These are phyloP conservation scores for Stephania cephalantha DNA, from an alignment of 164 flowering plant genomes.

Conservation along the genomic window DNA sequence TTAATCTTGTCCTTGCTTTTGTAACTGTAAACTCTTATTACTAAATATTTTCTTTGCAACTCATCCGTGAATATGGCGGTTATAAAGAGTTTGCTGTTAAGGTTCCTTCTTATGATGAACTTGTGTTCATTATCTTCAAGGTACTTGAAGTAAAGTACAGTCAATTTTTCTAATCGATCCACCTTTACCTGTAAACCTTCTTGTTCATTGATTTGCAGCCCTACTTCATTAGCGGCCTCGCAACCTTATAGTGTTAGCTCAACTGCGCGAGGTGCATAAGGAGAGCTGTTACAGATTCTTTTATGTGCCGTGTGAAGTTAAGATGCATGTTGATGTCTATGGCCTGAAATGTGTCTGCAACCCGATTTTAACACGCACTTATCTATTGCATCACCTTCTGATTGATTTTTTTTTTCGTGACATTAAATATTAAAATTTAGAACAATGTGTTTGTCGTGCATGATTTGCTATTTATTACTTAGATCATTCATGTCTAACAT, in stretches of 20 bases:
- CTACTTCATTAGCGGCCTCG: not conserved
- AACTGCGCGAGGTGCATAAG: not conserved
- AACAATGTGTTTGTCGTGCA: too few relatives aligned
- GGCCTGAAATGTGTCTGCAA: not conserved
- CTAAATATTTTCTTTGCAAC: too few relatives aligned
- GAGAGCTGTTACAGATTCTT: not conserved
- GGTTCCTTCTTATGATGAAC: not conserved
- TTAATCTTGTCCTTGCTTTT: too few relatives aligned
- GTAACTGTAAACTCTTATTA: too few relatives aligned
- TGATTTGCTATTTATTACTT: too few relatives aligned
- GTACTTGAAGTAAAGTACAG: not conserved
- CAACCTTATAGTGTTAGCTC: not conserved
- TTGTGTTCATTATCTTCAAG: not conserved
- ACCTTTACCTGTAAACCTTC: not conserved
- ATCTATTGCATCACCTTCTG: too few relatives aligned
- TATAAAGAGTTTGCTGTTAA: not conserved
- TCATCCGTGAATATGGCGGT: too few relatives aligned
- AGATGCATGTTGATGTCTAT: not conserved
- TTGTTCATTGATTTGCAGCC: not conserved
- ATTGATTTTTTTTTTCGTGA: too few relatives aligned
- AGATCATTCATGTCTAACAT: too few relatives aligned
- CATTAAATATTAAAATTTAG: too few relatives aligned
- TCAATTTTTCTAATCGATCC: not conserved
- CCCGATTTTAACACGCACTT: too few relatives aligned
- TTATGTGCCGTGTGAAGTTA: not conserved